A percentile compares a stretch with the other conserved stretches of the same genome.
Conservation (phyloP, 2,329 filamentous ascomycete species). For the Apiospora pterosperma region DNA sequence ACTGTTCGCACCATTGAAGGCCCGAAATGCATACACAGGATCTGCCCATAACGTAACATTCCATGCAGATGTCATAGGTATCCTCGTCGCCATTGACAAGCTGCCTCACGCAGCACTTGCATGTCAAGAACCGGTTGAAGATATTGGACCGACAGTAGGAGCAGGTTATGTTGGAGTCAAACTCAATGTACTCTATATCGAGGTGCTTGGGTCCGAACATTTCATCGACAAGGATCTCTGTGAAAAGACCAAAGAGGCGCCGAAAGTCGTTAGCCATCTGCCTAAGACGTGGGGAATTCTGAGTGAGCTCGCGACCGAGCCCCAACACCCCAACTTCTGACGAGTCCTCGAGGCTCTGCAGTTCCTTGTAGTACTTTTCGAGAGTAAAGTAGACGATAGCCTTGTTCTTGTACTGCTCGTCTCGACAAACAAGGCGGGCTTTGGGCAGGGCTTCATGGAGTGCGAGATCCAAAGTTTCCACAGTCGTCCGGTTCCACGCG, state of each 20-base stretch:
- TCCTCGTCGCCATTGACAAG: constrained; percentile 69
- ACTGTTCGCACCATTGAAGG: constrained; percentile 90
- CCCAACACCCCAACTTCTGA: constrained; percentile 45
- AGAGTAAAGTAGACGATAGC: constrained; percentile 89
- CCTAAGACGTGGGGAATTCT: constrained; percentile 48
- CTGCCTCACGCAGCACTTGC: constrained; percentile 73
- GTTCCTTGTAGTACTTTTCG: constrained; percentile 68
- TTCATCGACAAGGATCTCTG: constrained; percentile 77
- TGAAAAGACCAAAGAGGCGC: constrained; percentile 73
- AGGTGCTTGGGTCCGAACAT: constrained; percentile 74
- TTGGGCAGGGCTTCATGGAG: constrained; percentile 84
- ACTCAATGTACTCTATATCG: constrained; percentile 71
- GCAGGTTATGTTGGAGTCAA: constrained; percentile 89
- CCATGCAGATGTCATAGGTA: constrained; percentile 95
- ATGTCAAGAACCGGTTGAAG: constrained; percentile 94
- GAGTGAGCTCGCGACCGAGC: constrained; percentile 39
- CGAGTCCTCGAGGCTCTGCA: constrained; percentile 50
- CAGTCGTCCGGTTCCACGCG: constrained; percentile 94
- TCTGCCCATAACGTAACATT: constrained; percentile 96
- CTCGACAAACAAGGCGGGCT: constrained; percentile 85
- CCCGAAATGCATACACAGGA: constrained; percentile 87
- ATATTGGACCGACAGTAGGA: constrained; percentile 96
- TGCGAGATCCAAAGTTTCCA: constrained; percentile 84
- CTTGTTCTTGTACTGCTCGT: constrained; percentile 99
- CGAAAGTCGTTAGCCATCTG: constrained; percentile 83